phyloP scores from a whole-genome alignment of 148 eudicot genomes.

The Rhododendron mucronatum region DNA sequence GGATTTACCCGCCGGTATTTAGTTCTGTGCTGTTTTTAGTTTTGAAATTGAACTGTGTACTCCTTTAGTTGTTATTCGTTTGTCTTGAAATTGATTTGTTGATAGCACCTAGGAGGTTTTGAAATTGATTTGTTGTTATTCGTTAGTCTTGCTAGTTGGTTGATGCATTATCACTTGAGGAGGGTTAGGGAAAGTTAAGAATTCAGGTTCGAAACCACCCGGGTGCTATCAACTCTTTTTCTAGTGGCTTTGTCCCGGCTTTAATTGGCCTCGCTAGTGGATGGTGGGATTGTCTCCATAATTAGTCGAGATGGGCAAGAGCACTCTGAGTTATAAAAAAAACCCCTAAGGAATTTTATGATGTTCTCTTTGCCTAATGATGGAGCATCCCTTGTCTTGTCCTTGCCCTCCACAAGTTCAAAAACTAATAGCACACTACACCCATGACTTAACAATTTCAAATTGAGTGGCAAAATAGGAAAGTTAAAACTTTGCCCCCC shows the following conservation, averaged over 20 bases:
- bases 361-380: neutral
- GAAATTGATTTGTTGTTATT: too few relatives aligned
- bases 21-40: neutral
- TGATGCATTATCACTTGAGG: neutral
- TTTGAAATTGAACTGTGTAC: neutral
- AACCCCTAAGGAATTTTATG: neutral
- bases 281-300: neutral
- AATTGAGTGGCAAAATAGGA: too few relatives aligned
- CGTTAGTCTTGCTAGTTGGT: neutral
- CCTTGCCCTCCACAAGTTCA: neutral
- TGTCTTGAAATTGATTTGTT: neutral
- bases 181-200: neutral
- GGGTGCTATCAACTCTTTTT: neutral
- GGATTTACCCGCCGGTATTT: conserved; percentile 70
- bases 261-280: neutral
- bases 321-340: too few relatives aligned
- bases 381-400: neutral
- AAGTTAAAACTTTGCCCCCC: too few relatives aligned
- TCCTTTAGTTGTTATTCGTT: neutral
- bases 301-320: neutral
- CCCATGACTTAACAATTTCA: too few relatives aligned
- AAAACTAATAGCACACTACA: neutral
- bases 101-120: too few relatives aligned
- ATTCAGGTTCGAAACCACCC: neutral
- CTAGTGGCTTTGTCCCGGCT: neutral